Percentiles rank a stretch among this genome's conserved stretches.
These are phyloP conservation scores for Silene uniflora DNA, from an alignment of 148 eudicot species.

Conservation along the genomic window DNA sequence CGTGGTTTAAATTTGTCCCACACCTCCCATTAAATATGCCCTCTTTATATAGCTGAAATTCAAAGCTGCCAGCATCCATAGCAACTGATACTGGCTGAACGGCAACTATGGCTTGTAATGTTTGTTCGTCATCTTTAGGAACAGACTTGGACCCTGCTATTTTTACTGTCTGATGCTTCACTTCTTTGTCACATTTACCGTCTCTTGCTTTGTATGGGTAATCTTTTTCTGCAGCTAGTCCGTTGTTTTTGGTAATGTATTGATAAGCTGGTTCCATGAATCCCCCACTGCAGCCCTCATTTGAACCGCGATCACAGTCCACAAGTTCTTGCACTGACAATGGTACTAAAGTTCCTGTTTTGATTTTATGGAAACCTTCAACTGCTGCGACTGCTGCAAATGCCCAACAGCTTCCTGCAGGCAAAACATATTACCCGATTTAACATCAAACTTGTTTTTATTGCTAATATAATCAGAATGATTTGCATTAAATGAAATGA, in stretches of 20 bases:
- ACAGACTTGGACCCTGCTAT: conserved; percentile 36
- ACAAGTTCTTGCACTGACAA: conserved; percentile 41
- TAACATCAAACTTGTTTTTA: no score
- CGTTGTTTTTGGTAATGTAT: conserved; percentile 37
- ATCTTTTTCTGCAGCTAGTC: conserved; percentile 42
- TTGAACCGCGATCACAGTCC: conserved; percentile 45
- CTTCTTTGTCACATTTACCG: conserved; percentile 30
- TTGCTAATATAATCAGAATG: no score
- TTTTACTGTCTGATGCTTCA: conserved; percentile 10
- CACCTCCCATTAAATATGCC: conserved; percentile 51
- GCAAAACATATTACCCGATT: no score
- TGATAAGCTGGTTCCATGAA: conserved; percentile 51
- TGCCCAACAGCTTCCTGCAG: conserved; percentile 43
- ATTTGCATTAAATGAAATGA: no score
- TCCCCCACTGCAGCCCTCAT: conserved; percentile 66
- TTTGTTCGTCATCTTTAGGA: conserved; percentile 29
- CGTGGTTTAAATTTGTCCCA: conserved; percentile 42
- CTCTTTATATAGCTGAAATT: conserved; percentile 46
- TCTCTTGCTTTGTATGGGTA: conserved; percentile 52
- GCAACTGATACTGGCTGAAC: conserved; percentile 62
- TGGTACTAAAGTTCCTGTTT: conserved; percentile 28
- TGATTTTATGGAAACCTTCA: conserved; percentile 32
- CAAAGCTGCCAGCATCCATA: conserved; percentile 46
- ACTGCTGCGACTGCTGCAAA: conserved; percentile 33
- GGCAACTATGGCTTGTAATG: conserved; percentile 42